A percentile compares a stretch with the other conserved stretches of the same genome.
Conservation (phyloP, 148 eudicot genomes). For the Chenopodium quinoa region DNA sequence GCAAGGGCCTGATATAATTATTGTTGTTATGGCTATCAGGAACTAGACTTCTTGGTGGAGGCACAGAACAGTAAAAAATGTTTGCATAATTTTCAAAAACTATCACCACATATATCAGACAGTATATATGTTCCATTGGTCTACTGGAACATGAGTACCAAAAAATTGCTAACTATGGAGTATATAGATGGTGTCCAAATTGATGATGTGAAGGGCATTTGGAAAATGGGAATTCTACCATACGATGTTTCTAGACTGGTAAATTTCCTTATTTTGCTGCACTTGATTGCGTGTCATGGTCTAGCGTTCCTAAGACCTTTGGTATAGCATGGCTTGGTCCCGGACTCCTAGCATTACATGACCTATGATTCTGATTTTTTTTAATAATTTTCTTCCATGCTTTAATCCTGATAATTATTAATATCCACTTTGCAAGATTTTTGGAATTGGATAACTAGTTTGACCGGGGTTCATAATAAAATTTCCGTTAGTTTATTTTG, state of each 20-base stretch:
- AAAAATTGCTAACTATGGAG: conserved; percentile 91
- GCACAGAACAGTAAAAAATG: conserved; percentile 88
- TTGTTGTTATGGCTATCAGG: conserved; percentile 52
- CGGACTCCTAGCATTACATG: neutral
- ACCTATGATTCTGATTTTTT: neutral
- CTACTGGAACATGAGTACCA: conserved; percentile 80
- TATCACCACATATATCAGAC: conserved; percentile 85
- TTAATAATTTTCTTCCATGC: no score
- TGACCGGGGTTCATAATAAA: neutral
- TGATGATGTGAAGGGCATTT: conserved; percentile 66
- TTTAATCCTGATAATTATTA: no score
- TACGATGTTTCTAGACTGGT: conserved; percentile 79
- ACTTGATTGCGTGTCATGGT: conserved; percentile 1
- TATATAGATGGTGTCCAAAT: conserved; percentile 80
- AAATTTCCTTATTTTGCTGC: conserved; percentile 28
- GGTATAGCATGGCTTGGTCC: neutral
- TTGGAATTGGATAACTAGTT: conserved; percentile 1
- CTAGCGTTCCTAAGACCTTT: neutral
- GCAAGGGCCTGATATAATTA: neutral
- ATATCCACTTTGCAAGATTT: neutral
- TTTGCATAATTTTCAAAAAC: conserved; percentile 77
- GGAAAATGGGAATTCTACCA: conserved; percentile 62
- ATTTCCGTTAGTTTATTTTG: neutral
- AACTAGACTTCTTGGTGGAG: conserved; percentile 87
- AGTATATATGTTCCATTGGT: conserved; percentile 79